These are phyloP conservation scores for Coemansia biformis DNA, from an alignment of 192 early-diverging fungal species.

Conservation along the genomic window DNA sequence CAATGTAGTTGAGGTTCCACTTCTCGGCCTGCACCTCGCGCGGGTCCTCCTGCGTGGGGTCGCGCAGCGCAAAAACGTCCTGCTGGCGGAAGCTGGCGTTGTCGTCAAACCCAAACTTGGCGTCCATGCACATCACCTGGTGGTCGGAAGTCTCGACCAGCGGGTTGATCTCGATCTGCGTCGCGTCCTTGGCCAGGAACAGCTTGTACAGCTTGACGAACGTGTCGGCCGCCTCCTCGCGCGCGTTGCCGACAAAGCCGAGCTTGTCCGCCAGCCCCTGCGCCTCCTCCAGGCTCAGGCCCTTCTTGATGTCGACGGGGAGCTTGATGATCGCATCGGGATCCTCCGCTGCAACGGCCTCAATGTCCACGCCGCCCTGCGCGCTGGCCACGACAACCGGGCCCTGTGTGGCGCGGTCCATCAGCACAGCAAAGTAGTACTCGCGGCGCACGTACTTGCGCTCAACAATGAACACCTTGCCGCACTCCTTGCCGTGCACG, in stretches of 20 bases:
- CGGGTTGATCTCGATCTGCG: conserved; percentile 99
- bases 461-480: conserved; percentile 92
- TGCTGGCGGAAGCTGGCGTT: conserved; percentile 97
- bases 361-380: conserved; percentile 98
- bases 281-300: conserved; percentile 71
- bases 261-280: conserved; percentile 74
- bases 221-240: conserved; percentile 84
- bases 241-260: conserved; percentile 77
- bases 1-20: conserved; percentile 99
- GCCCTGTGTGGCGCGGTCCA: conserved; percentile 92
- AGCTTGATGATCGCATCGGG: conserved; percentile 94
- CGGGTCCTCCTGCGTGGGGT: conserved; percentile 92
- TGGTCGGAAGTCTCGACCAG: conserved; percentile 85
- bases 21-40: conserved; percentile 96
- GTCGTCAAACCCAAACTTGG: conserved; percentile 99
- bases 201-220: conserved; percentile 92
- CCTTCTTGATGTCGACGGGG: conserved; percentile 84
- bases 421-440: conserved; percentile 98
- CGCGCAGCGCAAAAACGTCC: conserved; percentile 82
- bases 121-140: conserved; percentile 96
- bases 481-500: conserved; percentile 87
- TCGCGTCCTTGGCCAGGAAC: conserved; percentile 95
- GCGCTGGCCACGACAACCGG: conserved; percentile 95
- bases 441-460: conserved; percentile 94
- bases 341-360: conserved; percentile 88